Evolutionary conservation across 192 early-diverging fungal species (phyloP).

Genomic region (Haplosporangium gracile): DNA sequence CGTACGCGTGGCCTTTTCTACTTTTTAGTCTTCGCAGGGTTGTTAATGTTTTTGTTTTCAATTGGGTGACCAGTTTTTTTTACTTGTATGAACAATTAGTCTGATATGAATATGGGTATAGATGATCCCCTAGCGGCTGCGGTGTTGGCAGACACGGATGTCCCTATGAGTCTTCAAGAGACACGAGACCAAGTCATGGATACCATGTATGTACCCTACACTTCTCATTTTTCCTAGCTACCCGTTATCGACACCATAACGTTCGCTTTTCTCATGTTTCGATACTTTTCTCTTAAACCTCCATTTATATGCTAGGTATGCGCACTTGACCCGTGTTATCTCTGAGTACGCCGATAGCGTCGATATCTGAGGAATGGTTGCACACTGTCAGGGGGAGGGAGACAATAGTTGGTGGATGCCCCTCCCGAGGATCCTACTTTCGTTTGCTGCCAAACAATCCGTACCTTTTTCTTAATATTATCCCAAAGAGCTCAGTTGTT

Average conservation of each 20-base stretch:
- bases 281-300: background rate
- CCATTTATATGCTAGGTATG: background rate
- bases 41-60: background rate
- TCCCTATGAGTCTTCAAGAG: background rate
- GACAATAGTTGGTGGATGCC: too few species aligned
- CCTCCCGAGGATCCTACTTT: background rate
- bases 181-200: constrained; percentile 4
- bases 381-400: too few species aligned
- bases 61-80: background rate
- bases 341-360: background rate
- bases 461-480: background rate
- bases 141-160: background rate
- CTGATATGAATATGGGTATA: background rate
- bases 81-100: background rate
- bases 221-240: background rate
- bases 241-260: background rate
- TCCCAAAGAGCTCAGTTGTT: background rate
- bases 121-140: background rate
- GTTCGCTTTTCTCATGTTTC: background rate
- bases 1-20: background rate
- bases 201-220: background rate
- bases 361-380: background rate
- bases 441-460: background rate
- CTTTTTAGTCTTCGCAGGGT: background rate
- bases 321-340: background rate